phyloP scores from a whole-genome alignment of 306 rosid species.

The Herpetospermum pedunculosum region DNA sequence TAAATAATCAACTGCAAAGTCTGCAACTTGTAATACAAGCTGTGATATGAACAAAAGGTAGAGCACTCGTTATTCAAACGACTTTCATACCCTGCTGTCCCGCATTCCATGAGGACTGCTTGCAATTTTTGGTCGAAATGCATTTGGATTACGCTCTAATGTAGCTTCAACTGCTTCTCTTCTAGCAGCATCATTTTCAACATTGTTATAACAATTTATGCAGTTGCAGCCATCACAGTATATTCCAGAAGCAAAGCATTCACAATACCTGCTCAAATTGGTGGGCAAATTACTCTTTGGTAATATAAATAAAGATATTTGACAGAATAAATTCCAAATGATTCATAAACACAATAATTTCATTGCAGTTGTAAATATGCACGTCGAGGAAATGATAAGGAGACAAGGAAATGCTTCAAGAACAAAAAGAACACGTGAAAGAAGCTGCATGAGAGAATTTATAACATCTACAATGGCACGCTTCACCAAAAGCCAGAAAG shows the following conservation, averaged over 20 bases:
- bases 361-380: background rate
- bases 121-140: constrained; percentile 97
- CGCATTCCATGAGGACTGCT: constrained; percentile 88
- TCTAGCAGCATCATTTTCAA: constrained; percentile 87
- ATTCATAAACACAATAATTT: background rate
- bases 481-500: background rate
- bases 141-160: constrained; percentile 97
- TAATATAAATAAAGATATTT: background rate
- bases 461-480: background rate
- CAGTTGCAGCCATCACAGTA: constrained; percentile 99
- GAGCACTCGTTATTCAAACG: constrained; percentile 7
- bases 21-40: background rate
- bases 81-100: constrained; percentile 52
- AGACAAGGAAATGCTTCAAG: background rate
- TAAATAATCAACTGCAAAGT: background rate
- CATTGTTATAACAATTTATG: constrained; percentile 89
- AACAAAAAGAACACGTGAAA: background rate
- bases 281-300: constrained; percentile 16
- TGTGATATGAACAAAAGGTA: background rate
- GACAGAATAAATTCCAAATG: background rate
- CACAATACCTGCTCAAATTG: constrained; percentile 82
- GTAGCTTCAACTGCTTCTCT: constrained; percentile 98
- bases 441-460: background rate
- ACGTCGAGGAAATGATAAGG: background rate
- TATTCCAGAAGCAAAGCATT: constrained; percentile 99